Conservation (phyloP, 1,284 basidiomycete species). For the Heterobasidion occidentale region DNA sequence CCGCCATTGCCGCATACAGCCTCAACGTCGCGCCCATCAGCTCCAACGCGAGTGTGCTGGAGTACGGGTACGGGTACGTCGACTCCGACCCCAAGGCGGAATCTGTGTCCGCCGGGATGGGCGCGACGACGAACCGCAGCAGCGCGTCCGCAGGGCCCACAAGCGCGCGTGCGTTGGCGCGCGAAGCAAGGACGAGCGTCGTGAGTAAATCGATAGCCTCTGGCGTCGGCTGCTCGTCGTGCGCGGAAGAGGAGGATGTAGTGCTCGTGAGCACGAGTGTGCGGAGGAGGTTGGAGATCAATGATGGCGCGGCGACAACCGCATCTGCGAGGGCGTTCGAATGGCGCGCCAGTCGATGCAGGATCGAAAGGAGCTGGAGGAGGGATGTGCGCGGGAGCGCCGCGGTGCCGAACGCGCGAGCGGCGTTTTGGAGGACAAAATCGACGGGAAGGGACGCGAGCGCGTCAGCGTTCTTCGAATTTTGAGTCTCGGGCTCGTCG, state of each 20-base stretch:
- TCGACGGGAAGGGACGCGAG: slow-evolving; percentile 44
- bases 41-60: neutral
- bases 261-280: slow-evolving; percentile 49
- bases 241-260: slow-evolving; percentile 40
- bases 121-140: slow-evolving; percentile 62
- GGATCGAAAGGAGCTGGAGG: slow-evolving; percentile 52
- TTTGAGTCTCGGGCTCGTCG: neutral
- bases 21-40: neutral
- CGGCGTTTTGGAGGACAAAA: slow-evolving; percentile 45
- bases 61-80: neutral
- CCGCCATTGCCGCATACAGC: neutral
- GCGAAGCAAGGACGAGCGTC: slow-evolving; percentile 57
- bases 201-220: slow-evolving; percentile 64
- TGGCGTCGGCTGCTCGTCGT: slow-evolving; percentile 57
- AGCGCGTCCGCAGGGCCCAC: slow-evolving; percentile 54
- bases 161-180: slow-evolving; percentile 57
- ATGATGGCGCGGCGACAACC: slow-evolving; percentile 44
- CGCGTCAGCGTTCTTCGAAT: slow-evolving; percentile 11
- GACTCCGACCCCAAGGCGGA: neutral
- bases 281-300: slow-evolving; percentile 47
- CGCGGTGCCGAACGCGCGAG: slow-evolving; percentile 28
- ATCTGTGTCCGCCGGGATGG: slow-evolving; percentile 40
- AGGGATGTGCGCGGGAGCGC: slow-evolving; percentile 42
- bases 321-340: slow-evolving; percentile 44
- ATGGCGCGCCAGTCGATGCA: slow-evolving; percentile 55